Evolutionary conservation across 2,329 filamentous ascomycete species (phyloP).

Genomic region (Paraphoma chrysanthemicola): DNA sequence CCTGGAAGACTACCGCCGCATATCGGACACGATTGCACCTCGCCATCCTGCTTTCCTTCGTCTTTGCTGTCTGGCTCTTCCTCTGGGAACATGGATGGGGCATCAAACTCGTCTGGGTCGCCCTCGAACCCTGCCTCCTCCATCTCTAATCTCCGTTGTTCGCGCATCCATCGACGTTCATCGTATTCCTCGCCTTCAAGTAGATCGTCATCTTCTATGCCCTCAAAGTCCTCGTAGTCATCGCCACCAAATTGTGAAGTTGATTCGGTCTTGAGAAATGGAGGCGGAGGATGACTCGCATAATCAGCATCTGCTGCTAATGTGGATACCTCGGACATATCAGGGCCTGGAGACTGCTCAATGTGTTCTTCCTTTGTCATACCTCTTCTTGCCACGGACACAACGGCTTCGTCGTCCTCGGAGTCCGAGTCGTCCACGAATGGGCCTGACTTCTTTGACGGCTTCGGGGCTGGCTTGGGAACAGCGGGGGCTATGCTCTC

Average conservation of each 20-base stretch:
- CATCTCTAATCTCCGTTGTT: conserved; percentile 64
- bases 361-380: conserved; percentile 20
- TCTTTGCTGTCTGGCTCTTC: conserved; percentile 13
- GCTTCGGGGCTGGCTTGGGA: conserved; percentile 14
- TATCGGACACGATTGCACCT: conserved; percentile 70
- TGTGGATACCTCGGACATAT: conserved; percentile 24
- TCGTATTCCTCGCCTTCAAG: conserved; percentile 60
- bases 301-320: conserved; percentile 12
- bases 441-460: conserved; percentile 59
- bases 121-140: conserved; percentile 55
- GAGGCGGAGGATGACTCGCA: conserved; percentile 12
- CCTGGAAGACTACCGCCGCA: conserved; percentile 72
- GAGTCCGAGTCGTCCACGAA: conserved; percentile 76
- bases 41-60: conserved; percentile 22
- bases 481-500: conserved; percentile 10
- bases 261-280: conserved; percentile 55
- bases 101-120: conserved; percentile 63
- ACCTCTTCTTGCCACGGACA: conserved; percentile 24
- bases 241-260: conserved; percentile 54
- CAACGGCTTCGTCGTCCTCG: conserved; percentile 52
- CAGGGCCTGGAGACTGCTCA: conserved; percentile 24
- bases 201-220: conserved; percentile 68
- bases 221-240: conserved; percentile 61
- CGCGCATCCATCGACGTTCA: conserved; percentile 72
- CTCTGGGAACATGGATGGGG: conserved; percentile 38